Evolutionary conservation across 805 yeast species (phyloP).

Genomic region (Metschnikowia kofuensis): DNA sequence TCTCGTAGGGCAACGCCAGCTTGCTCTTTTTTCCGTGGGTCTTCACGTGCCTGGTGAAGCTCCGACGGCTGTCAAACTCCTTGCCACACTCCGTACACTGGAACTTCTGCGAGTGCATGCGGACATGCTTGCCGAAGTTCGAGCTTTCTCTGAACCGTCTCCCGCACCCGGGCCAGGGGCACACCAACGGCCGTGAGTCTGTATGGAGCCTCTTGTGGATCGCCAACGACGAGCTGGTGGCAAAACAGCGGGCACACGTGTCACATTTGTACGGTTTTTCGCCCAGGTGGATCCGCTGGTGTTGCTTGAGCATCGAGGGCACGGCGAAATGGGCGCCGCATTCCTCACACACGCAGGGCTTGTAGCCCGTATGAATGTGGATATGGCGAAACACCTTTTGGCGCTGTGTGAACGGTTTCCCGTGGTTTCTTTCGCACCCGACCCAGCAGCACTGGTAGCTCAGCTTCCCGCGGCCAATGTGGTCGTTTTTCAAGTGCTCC

Average conservation of each 20-base stretch:
- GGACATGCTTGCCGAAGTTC: constrained; percentile 84
- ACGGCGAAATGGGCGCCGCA: constrained; percentile 77
- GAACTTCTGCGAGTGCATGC: constrained; percentile 59
- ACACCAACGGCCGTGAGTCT: constrained; percentile 82
- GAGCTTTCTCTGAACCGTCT: constrained; percentile 87
- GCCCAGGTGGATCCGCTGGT: constrained; percentile 80
- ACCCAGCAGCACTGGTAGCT: constrained; percentile 74
- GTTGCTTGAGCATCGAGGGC: constrained; percentile 75
- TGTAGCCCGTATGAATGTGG: constrained; percentile 81
- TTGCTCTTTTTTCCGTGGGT: not conserved
- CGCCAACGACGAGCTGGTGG: constrained; percentile 77
- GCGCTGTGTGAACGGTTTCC: constrained; percentile 68
- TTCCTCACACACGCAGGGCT: constrained; percentile 68
- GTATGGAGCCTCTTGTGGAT: constrained; percentile 86
- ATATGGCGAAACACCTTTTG: constrained; percentile 86
- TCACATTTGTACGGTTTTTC: constrained; percentile 82
- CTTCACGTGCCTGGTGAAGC: constrained; percentile 36
- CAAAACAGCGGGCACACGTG: constrained; percentile 71
- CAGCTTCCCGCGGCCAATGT: constrained; percentile 72
- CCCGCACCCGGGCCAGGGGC: constrained; percentile 78
- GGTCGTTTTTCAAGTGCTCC: constrained; percentile 63
- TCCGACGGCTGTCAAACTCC: constrained; percentile 47
- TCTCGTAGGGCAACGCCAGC: not conserved
- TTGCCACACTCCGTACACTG: constrained; percentile 52
- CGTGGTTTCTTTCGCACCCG: constrained; percentile 62